Evolutionary conservation across 257 asterid species (phyloP).

Genomic region (Capsicum rhomboideum): DNA sequence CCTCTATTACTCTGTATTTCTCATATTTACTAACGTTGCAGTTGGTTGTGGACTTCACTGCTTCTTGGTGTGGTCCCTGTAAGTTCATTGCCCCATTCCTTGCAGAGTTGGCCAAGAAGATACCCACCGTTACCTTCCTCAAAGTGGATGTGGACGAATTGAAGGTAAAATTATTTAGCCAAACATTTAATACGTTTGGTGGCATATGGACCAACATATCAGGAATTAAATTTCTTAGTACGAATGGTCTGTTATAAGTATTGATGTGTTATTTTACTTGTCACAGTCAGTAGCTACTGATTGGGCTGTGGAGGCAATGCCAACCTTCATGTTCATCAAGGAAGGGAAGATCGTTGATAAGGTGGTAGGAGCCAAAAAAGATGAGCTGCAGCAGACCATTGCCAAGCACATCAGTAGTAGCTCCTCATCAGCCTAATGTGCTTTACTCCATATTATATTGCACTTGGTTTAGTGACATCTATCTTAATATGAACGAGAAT

Average conservation of each 20-base stretch:
- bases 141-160: conserved; percentile 92
- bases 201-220: not conserved
- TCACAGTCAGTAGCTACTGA: conserved; percentile 65
- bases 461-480: not conserved
- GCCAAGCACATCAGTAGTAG: conserved; percentile 37
- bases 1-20: not conserved
- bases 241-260: not conserved
- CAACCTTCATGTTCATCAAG: conserved; percentile 73
- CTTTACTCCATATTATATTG: not conserved
- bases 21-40: conserved; percentile 13
- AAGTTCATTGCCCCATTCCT: conserved; percentile 79
- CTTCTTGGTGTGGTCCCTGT: conserved; percentile 98
- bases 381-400: conserved; percentile 68
- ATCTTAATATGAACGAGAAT: not conserved
- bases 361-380: conserved; percentile 78
- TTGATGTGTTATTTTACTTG: not conserved
- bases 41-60: conserved; percentile 92
- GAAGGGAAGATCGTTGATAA: conserved; percentile 66
- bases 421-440: conserved; percentile 8
- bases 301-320: conserved; percentile 94
- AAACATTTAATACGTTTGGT: not conserved
- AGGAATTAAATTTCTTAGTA: not conserved
- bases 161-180: conserved; percentile 35
- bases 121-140: conserved; percentile 59
- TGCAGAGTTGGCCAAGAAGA: conserved; percentile 74